Base-by-base conservation (phyloP, 2,329 filamentous ascomycete species). In the Coleophoma cylindrospora region DNA sequence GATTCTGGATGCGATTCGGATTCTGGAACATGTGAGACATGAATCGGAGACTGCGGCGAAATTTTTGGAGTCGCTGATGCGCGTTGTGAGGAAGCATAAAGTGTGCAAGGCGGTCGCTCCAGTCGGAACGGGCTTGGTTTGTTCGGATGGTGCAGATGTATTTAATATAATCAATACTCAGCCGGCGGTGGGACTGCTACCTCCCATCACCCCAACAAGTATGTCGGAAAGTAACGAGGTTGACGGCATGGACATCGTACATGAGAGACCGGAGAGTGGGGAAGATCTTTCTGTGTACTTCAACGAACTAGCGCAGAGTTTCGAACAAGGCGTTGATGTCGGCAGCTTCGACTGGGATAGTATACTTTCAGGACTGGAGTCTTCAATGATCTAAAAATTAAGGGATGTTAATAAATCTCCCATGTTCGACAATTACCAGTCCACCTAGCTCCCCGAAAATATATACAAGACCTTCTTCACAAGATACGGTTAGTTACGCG, bases 31-130 rank as follows among this genome's bases (percentile, higher is more conserved):
- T 7, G 63, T 60, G 4, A 62, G 58, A 49, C 50, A 51, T 12
- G 59, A 68, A 27, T 66, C 58, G 1, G 57, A 62, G 13, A 57
- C 64, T 14, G 59, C 63, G 5, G 57, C 53, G 9, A 61, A 56
- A 33, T 59, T 68, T 32, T 50, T 69, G 2, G 63, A 68, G 33
- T 63, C 61, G 3, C 57, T 69, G n/a, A 57, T 64, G 33, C 50
- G 56, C 3, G 54, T 66, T 22, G 52, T 68, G n/a, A 55, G 54
- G 40, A 67, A 51, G 34, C 43, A 55, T 36, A 49, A 51, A 15
- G 43, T 50, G 3, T 22, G 13, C 22, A 27, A n/a, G n/a, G n/a
- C n/a, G n/a, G n/a, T n/a, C n/a, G n/a, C n/a, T n/a, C n/a, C n/a
- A n/a, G n/a, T n/a, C n/a, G n/a, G n/a, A n/a, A n/a, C n/a, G n/a